A percentile compares a stretch with the other conserved stretches of the same genome.
Evolutionary conservation across 2,329 filamentous ascomycete genomes (phyloP).

Genomic region (Delphinella strobiligena): DNA sequence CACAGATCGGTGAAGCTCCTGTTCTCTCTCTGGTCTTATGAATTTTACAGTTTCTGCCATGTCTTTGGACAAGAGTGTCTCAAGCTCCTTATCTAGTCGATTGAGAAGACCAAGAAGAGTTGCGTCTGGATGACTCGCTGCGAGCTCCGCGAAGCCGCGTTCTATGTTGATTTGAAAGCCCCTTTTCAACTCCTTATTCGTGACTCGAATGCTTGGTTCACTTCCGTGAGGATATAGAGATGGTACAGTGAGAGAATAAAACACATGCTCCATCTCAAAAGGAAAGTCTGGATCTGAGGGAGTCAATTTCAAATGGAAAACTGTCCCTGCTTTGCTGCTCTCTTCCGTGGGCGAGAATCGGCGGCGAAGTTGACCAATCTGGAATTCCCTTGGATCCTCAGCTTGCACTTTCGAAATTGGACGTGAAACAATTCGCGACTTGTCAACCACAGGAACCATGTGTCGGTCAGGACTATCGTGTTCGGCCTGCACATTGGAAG

Average conservation of each 20-base stretch:
- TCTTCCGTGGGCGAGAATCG: slow-evolving; percentile 46
- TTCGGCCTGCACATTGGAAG: no score
- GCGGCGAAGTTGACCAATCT: slow-evolving; percentile 59
- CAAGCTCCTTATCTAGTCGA: slow-evolving; percentile 59
- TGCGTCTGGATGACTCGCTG: slow-evolving; percentile 38
- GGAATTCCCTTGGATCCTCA: slow-evolving; percentile 60
- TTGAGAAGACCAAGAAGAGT: slow-evolving; percentile 58
- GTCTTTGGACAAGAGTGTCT: slow-evolving; percentile 55
- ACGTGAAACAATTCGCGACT: slow-evolving; percentile 46
- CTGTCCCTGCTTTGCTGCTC: slow-evolving; percentile 37
- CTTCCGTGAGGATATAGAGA: slow-evolving; percentile 44
- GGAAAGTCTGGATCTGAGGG: slow-evolving; percentile 79
- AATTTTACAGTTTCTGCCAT: slow-evolving; percentile 64
- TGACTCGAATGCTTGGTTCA: slow-evolving; percentile 48
- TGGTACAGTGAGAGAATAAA: slow-evolving; percentile 58
- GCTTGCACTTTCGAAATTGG: slow-evolving; percentile 54
- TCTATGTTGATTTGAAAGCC: slow-evolving; percentile 69
- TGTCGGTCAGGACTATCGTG: no score
- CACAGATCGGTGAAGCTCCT: no score
- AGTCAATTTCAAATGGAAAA: slow-evolving; percentile 50
- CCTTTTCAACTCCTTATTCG: slow-evolving; percentile 57
- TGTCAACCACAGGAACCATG: slow-evolving; percentile 21
- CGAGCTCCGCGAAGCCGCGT: slow-evolving; percentile 56
- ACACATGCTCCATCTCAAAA: slow-evolving; percentile 58
- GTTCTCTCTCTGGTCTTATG: slow-evolving; percentile 36